Evolutionary conservation across 768 basidiomycete genomes (phyloP).

Genomic region (Leccinum truebloodii): DNA sequence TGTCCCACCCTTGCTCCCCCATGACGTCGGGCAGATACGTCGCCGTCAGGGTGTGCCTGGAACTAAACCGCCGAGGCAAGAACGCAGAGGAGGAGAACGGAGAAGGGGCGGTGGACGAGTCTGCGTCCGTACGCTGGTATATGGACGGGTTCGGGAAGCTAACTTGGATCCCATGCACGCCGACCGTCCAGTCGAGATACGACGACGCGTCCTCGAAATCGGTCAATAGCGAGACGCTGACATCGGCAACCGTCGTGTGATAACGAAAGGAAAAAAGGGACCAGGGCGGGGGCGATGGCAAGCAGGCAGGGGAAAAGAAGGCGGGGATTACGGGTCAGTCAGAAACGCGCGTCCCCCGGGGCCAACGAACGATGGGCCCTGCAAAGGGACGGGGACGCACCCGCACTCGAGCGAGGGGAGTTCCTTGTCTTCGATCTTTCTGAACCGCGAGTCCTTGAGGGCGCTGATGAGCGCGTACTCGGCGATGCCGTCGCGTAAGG

Average conservation of each 20-base stretch:
- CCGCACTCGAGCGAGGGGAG: conserved; percentile 82
- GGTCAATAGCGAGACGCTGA: conserved; percentile 88
- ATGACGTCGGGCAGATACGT: conserved; percentile 95
- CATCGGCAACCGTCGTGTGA: neutral
- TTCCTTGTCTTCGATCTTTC: conserved; percentile 74
- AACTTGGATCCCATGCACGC: conserved; percentile 90
- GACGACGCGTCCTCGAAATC: conserved; percentile 83
- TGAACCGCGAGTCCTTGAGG: conserved; percentile 85
- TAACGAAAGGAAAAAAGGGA: neutral
- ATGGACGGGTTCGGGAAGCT: conserved; percentile 80
- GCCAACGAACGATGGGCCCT: neutral
- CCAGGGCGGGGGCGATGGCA: neutral
- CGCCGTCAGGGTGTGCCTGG: conserved; percentile 69
- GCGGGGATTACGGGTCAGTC: neutral
- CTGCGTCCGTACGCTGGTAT: conserved; percentile 38
- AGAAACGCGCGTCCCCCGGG: conserved; percentile 3
- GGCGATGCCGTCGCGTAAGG: conserved; percentile 71
- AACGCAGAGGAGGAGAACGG: conserved; percentile 67
- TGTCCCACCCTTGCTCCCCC: conserved; percentile 92
- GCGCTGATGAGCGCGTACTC: conserved; percentile 95
- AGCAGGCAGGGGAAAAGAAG: neutral
- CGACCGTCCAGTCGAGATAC: conserved; percentile 93
- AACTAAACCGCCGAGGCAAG: conserved; percentile 53
- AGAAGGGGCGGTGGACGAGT: conserved; percentile 41
- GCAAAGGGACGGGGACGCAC: conserved; percentile 47